A percentile compares a stretch with the other conserved stretches of the same genome.
These are phyloP conservation scores for Serendipita sp. DNA, from an alignment of 768 basidiomycete species.

Conservation along the genomic window DNA sequence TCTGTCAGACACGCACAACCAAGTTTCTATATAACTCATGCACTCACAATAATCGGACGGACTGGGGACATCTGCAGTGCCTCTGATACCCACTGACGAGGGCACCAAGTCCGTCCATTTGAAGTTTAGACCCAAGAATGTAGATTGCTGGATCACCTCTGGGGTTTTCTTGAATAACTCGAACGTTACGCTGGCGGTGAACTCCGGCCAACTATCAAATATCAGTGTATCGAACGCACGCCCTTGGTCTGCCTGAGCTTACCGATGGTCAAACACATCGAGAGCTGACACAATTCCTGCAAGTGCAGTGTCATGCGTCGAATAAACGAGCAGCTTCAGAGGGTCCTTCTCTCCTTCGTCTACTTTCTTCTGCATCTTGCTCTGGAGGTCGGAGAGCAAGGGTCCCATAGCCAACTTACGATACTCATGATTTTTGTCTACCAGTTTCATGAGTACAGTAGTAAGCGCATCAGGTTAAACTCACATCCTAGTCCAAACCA, in stretches of 20 bases:
- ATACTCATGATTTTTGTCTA: conserved; percentile 62
- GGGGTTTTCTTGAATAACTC: conserved; percentile 42
- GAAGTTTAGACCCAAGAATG: neutral
- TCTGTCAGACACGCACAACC: neutral
- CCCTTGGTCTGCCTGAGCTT: conserved; percentile 12
- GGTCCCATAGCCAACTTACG: conserved; percentile 63
- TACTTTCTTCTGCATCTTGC: conserved; percentile 45
- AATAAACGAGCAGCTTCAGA: conserved; percentile 41
- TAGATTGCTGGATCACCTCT: neutral
- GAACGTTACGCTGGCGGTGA: conserved; percentile 57
- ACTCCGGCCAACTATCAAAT: conserved; percentile 47
- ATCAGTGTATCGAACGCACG: neutral
- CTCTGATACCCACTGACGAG: neutral
- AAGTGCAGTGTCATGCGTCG: conserved; percentile 48
- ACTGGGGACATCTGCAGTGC: neutral
- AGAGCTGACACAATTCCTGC: conserved; percentile 48
- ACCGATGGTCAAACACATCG: conserved; percentile 60
- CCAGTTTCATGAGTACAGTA: conserved; percentile 8
- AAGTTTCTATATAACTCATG: neutral
- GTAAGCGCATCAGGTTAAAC: neutral
- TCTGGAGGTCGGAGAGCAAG: conserved; percentile 46
- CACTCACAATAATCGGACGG: neutral
- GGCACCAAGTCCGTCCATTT: neutral
- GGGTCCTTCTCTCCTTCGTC: conserved; percentile 30
- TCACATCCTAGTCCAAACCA: conserved; percentile 47